Conservation (phyloP, 2,329 filamentous ascomycete species). For the Arthrobotrys sinensis region DNA sequence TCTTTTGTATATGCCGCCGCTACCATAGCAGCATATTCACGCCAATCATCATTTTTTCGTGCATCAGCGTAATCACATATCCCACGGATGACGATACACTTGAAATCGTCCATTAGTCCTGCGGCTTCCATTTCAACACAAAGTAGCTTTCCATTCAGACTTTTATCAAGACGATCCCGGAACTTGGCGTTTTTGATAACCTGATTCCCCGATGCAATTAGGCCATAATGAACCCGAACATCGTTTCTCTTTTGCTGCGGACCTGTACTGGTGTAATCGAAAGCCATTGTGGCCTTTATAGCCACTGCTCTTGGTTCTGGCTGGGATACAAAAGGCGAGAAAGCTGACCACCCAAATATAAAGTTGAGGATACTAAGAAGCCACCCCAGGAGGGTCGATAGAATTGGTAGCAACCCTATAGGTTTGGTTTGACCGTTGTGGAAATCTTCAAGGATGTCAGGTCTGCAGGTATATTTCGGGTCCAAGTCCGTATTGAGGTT, state of each 20-base stretch:
- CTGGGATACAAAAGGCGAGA: no score
- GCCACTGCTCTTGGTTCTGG: no score
- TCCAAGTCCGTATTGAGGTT: background rate
- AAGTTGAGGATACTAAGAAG: no score
- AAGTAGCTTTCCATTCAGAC: constrained; percentile 11
- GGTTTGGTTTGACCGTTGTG: background rate
- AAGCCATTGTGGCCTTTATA: no score
- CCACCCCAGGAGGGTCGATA: no score
- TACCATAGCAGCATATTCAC: constrained; percentile 55
- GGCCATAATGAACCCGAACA: constrained; percentile 17
- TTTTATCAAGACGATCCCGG: constrained; percentile 3
- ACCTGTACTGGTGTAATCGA: no score
- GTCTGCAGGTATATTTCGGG: background rate
- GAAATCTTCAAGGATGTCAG: background rate
- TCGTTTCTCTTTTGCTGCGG: no score
- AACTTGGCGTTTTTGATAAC: constrained; percentile 45
- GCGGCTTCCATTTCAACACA: constrained; percentile 43
- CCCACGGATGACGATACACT: constrained; percentile 62
- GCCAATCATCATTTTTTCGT: constrained; percentile 62
- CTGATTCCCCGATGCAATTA: constrained; percentile 36
- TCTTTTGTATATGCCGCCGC: constrained; percentile 31
- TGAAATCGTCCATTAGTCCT: constrained; percentile 46
- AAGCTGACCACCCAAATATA: no score
- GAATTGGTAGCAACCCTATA: no score
- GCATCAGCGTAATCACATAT: constrained; percentile 63